Percentiles rank a stretch among this genome's conserved stretches.
phyloP scores from a whole-genome alignment of 805 yeast species.

The Tetrapisispora pingtungensis region DNA sequence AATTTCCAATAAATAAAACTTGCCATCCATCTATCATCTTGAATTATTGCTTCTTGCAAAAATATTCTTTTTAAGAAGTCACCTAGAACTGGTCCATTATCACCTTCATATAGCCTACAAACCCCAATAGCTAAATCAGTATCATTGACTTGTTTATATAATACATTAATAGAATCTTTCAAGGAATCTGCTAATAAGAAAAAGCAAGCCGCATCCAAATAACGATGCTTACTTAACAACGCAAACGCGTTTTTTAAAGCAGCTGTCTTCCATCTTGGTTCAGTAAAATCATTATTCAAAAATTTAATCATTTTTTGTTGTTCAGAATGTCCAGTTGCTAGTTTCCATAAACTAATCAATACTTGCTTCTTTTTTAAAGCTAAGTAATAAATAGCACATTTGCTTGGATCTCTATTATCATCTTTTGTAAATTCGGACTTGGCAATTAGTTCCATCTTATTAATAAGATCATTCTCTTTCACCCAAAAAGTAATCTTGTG shows the following conservation, averaged over 20 bases:
- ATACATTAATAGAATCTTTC: slow-evolving; percentile 66
- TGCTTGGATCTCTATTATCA: slow-evolving; percentile 59
- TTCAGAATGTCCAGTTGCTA: slow-evolving; percentile 65
- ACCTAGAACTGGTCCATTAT: slow-evolving; percentile 43
- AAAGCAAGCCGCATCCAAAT: slow-evolving; percentile 78
- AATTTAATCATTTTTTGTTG: slow-evolving; percentile 74
- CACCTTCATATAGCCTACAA: slow-evolving; percentile 65
- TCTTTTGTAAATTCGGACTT: slow-evolving; percentile 52
- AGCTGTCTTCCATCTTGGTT: slow-evolving; percentile 74
- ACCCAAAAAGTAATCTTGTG: slow-evolving; percentile 70
- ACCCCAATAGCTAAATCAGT: slow-evolving; percentile 68
- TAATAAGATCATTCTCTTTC: slow-evolving; percentile 35
- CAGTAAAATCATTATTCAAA: slow-evolving; percentile 63
- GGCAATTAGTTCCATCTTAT: slow-evolving; percentile 59
- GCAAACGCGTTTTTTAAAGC: slow-evolving; percentile 92
- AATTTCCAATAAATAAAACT: slow-evolving; percentile 75
- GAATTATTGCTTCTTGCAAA: slow-evolving; percentile 45
- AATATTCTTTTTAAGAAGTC: slow-evolving; percentile 40
- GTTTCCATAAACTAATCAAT: slow-evolving; percentile 74
- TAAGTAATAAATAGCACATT: slow-evolving; percentile 63
- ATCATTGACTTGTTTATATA: slow-evolving; percentile 59
- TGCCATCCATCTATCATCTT: slow-evolving; percentile 71
- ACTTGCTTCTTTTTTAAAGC: slow-evolving; percentile 72
- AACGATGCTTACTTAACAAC: slow-evolving; percentile 77
- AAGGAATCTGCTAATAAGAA: slow-evolving; percentile 69